Conservation (phyloP, 768 basidiomycete genomes). For the Wakefieldia striispora region DNA sequence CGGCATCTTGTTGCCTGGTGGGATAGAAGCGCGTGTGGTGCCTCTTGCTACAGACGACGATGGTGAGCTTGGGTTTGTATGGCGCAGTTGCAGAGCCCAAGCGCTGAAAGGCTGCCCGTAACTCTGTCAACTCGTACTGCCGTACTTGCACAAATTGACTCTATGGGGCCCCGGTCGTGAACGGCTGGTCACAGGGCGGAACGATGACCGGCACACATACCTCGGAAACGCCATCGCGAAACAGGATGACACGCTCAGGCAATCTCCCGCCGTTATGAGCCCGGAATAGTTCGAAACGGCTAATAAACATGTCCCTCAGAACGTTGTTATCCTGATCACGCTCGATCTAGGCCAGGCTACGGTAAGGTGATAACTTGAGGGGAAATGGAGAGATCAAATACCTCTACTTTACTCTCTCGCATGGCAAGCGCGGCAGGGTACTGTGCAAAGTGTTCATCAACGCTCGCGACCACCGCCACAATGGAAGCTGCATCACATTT, state of each 20-base stretch:
- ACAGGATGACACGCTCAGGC: constrained; percentile 46
- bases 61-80: constrained; percentile 49
- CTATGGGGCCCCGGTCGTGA: constrained; percentile 20
- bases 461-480: constrained; percentile 52
- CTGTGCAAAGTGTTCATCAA: constrained; percentile 45
- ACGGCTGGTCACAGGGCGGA: not conserved
- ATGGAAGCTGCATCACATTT: constrained; percentile 37
- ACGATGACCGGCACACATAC: constrained; percentile 33
- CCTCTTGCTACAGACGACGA: constrained; percentile 55
- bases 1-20: constrained; percentile 36
- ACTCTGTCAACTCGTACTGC: constrained; percentile 39
- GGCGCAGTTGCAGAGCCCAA: constrained; percentile 32
- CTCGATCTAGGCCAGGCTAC: not conserved
- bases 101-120: constrained; percentile 39
- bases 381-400: not conserved
- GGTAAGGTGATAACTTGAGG: not conserved
- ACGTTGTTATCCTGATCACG: constrained; percentile 34
- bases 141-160: constrained; percentile 50
- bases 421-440: constrained; percentile 48
- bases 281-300: constrained; percentile 41
- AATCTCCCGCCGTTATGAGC: constrained; percentile 33
- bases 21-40: constrained; percentile 59
- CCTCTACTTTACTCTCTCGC: constrained; percentile 68
- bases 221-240: constrained; percentile 78
- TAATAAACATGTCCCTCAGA: constrained; percentile 46